Evolutionary conservation across 2,329 filamentous ascomycete genomes (phyloP).

Genomic region (Cladosporium sp.): DNA sequence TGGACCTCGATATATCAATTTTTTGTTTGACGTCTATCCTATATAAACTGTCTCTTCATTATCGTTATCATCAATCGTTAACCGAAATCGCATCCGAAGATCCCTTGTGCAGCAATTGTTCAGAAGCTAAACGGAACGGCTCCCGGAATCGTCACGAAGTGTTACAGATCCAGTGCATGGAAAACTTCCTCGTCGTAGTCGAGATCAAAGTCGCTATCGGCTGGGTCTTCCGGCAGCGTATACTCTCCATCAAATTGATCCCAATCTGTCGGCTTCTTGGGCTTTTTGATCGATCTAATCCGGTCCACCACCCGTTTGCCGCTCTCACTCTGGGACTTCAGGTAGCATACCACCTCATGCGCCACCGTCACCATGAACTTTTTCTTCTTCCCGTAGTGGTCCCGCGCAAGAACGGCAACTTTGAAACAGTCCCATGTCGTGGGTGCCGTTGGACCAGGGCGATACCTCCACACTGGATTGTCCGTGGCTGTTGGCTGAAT

Average conservation of each 20-base stretch:
- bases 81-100: too few species aligned
- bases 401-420: slow-evolving; percentile 11
- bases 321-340: not conserved
- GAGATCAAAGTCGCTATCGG: not conserved
- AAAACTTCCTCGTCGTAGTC: not conserved
- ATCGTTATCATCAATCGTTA: too few species aligned
- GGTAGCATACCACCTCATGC: not conserved
- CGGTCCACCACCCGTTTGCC: not conserved
- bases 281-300: not conserved
- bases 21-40: too few species aligned
- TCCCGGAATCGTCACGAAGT: too few species aligned
- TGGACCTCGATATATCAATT: too few species aligned
- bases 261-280: not conserved
- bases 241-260: not conserved
- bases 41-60: too few species aligned
- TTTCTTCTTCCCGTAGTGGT: slow-evolving; percentile 3
- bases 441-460: not conserved
- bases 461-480: not conserved
- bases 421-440: not conserved
- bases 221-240: not conserved
- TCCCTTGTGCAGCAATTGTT: too few species aligned
- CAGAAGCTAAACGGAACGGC: too few species aligned
- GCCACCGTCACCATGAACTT: not conserved
- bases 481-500: not conserved
- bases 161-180: not conserved